Evolutionary conservation across 2,329 filamentous ascomycete species (phyloP).

Genomic region (Eutypella sp.): DNA sequence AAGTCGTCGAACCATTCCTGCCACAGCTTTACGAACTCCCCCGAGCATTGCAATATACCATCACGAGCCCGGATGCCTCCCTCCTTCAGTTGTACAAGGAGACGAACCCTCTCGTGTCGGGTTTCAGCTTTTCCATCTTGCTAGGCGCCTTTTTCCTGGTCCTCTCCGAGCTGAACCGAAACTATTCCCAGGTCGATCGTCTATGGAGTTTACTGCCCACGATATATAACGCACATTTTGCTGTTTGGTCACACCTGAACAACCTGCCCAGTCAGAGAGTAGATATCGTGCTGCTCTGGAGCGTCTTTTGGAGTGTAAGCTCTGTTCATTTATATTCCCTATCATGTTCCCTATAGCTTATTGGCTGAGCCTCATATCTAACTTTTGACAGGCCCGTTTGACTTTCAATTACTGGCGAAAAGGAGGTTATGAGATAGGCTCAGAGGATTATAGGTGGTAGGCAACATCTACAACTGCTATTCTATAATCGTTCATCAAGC

Average conservation of each 20-base stretch:
- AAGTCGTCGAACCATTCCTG: conserved; percentile 71
- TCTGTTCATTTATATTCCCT: neutral
- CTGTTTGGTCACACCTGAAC: conserved; percentile 72
- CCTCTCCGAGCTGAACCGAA: conserved; percentile 78
- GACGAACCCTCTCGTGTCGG: conserved; percentile 81
- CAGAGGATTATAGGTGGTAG: conserved; percentile 89
- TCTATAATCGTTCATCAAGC: conserved; percentile 2
- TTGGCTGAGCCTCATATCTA: conserved; percentile 11
- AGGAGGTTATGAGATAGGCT: conserved; percentile 82
- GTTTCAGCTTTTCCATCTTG: conserved; percentile 65
- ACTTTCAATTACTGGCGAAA: conserved; percentile 98
- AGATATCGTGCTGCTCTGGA: conserved; percentile 67
- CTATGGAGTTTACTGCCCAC: conserved; percentile 87
- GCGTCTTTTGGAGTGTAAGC: conserved; percentile 73
- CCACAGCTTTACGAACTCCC: conserved; percentile 68
- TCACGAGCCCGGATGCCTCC: conserved; percentile 50
- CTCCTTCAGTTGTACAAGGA: conserved; percentile 69
- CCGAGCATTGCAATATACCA: conserved; percentile 53
- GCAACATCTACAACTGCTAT: conserved; percentile 6
- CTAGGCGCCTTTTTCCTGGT: conserved; percentile 70
- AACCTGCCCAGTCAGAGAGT: conserved; percentile 66
- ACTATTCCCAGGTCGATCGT: conserved; percentile 96
- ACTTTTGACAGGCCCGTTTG: conserved; percentile 56
- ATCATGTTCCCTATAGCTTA: neutral
- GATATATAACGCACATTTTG: conserved; percentile 80